Evolutionary conservation across 2,329 filamentous ascomycete species (phyloP).

Genomic region (Onygena corvina): DNA sequence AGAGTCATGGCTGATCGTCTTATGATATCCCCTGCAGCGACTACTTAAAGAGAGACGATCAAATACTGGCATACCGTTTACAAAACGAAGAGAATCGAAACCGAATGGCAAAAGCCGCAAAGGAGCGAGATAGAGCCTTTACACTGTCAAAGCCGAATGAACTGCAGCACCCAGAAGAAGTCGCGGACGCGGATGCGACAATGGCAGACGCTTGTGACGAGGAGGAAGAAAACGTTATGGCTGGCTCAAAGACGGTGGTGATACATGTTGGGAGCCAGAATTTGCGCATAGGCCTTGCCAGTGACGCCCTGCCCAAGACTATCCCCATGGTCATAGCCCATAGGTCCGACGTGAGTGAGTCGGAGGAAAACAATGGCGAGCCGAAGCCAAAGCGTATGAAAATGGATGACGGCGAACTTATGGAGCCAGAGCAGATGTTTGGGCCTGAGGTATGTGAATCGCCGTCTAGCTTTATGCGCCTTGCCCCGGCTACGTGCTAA

Average conservation of each 20-base stretch:
- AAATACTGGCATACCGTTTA: constrained; percentile 76
- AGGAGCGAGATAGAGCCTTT: constrained; percentile 74
- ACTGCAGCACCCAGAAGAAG: constrained; percentile 43
- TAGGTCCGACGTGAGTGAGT: constrained; percentile 64
- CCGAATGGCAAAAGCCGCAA: constrained; percentile 69
- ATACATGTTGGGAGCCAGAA: constrained; percentile 96
- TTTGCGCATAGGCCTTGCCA: constrained; percentile 84
- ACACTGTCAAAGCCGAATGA: constrained; percentile 62
- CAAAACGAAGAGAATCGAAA: constrained; percentile 80
- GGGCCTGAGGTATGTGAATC: constrained; percentile 58
- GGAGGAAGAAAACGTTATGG: constrained; percentile 48
- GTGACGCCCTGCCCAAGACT: constrained; percentile 85
- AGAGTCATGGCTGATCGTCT: not conserved
- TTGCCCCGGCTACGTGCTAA: constrained; percentile 5
- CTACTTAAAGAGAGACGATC: constrained; percentile 96
- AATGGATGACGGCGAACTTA: constrained; percentile 39
- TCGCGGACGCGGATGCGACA: constrained; percentile 40
- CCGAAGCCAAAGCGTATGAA: constrained; percentile 59
- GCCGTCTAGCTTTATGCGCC: not conserved
- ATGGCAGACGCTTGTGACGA: constrained; percentile 46
- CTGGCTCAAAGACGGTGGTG: constrained; percentile 83
- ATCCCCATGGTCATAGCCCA: constrained; percentile 86
- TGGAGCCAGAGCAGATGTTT: constrained; percentile 64
- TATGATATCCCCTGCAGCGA: constrained; percentile 46
- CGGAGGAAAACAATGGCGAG: constrained; percentile 67